Conservation (phyloP, 345 rosid species). For the Limnanthes douglasii region DNA sequence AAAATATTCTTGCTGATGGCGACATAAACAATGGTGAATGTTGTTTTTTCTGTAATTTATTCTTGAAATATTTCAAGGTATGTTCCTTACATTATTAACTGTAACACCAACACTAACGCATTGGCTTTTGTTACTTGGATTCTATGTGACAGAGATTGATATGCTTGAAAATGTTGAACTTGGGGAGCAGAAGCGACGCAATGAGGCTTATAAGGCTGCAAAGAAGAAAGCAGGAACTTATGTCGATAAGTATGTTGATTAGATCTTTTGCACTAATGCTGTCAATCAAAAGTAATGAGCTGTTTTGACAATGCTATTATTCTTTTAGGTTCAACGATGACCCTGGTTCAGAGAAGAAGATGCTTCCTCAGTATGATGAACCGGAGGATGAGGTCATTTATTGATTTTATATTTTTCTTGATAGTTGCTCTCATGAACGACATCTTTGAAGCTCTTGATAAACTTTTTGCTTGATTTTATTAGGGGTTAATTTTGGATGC, state of each 20-base stretch:
- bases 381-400: constrained; percentile 55
- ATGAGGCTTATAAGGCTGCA: constrained; percentile 82
- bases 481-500: constrained; percentile 81
- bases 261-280: not conserved
- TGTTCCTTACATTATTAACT: constrained; percentile 9
- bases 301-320: constrained; percentile 6
- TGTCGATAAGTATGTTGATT: constrained; percentile 54
- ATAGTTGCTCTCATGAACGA: not conserved
- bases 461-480: constrained; percentile 4
- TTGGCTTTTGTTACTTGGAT: constrained; percentile 23
- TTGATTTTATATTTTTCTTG: not conserved
- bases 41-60: constrained; percentile 8
- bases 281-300: too few species aligned
- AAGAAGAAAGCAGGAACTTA: constrained; percentile 72
- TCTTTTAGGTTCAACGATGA: constrained; percentile 72
- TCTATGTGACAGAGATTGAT: constrained; percentile 58
- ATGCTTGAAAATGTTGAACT: constrained; percentile 98
- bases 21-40: constrained; percentile 67
- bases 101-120: too few species aligned
- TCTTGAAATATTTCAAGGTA: constrained; percentile 6
- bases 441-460: constrained; percentile 2
- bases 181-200: constrained; percentile 90
- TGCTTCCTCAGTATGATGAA: constrained; percentile 94
- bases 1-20: constrained; percentile 72
- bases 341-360: constrained; percentile 53